Conservation (phyloP, 1,139 yeast genomes). For the Sugiyamaella grinbergsii region DNA sequence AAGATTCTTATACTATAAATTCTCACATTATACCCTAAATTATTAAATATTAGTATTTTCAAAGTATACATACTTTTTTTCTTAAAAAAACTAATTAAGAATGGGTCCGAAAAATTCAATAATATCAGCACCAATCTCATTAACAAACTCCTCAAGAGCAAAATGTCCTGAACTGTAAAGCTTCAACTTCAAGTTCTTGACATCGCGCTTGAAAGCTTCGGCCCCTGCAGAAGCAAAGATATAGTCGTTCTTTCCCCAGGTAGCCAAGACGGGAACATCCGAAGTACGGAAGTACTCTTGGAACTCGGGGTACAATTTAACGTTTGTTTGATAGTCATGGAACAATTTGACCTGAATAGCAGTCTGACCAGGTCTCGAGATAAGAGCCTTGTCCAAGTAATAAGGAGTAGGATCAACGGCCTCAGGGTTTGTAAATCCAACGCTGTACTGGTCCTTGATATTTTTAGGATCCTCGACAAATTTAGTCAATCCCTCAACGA, state of each 20-base stretch:
- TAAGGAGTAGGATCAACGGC: conserved; percentile 44
- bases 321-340: conserved; percentile 45
- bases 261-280: conserved; percentile 45
- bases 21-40: too few relatives aligned
- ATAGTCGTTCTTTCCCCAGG: conserved; percentile 50
- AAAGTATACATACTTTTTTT: too few relatives aligned
- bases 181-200: conserved; percentile 37
- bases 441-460: conserved; percentile 40
- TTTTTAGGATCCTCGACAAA: conserved; percentile 33
- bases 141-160: conserved; percentile 43
- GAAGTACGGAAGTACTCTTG: conserved; percentile 44
- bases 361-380: conserved; percentile 38
- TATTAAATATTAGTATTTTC: too few relatives aligned
- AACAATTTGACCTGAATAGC: conserved; percentile 44
- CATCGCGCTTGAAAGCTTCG: conserved; percentile 44
- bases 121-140: conserved; percentile 40
- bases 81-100: not conserved
- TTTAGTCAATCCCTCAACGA: conserved; percentile 29
- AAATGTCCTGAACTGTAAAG: conserved; percentile 48
- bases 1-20: too few relatives aligned
- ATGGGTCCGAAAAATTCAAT: conserved; percentile 26
- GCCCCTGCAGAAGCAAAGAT: conserved; percentile 46
- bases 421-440: conserved; percentile 38
- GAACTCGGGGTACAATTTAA: conserved; percentile 44
- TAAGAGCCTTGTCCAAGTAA: conserved; percentile 40